A percentile compares a stretch with the other conserved stretches of the same genome.
These are phyloP conservation scores for Pterulicium gracile DNA, from an alignment of 1,284 basidiomycete genomes.

Conservation along the genomic window DNA sequence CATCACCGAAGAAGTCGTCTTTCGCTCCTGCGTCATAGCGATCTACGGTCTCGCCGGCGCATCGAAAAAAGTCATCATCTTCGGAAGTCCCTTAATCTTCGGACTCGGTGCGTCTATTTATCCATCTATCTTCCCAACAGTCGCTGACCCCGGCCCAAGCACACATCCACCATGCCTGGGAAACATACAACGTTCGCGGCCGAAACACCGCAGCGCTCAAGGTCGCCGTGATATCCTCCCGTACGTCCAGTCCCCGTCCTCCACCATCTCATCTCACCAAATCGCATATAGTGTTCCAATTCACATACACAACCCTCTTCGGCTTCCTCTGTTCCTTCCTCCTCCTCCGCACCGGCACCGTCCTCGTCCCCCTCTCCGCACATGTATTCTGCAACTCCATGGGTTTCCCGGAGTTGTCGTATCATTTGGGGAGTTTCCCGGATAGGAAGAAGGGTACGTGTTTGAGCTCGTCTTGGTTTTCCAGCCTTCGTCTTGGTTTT, in stretches of 20 bases:
- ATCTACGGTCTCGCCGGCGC: slow-evolving; percentile 63
- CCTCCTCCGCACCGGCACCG: slow-evolving; percentile 69
- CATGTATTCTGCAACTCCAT: slow-evolving; percentile 93
- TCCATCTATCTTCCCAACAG: slow-evolving; percentile 3
- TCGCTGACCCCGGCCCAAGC: slow-evolving; percentile 35
- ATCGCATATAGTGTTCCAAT: slow-evolving; percentile 61
- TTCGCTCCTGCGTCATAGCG: slow-evolving; percentile 76
- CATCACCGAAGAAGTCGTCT: slow-evolving; percentile 88
- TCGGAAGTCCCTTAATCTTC: slow-evolving; percentile 79
- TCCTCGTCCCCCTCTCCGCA: slow-evolving; percentile 52
- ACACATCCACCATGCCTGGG: slow-evolving; percentile 88
- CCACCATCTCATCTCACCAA: slow-evolving; percentile 7
- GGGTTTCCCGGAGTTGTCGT: slow-evolving; percentile 62
- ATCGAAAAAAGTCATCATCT: slow-evolving; percentile 51
- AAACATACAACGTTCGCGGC: slow-evolving; percentile 66
- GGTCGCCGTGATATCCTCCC: slow-evolving; percentile 42
- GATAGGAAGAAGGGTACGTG: slow-evolving; percentile 19
- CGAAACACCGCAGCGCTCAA: slow-evolving; percentile 50
- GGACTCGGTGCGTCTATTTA: slow-evolving; percentile 58
- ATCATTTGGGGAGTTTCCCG: slow-evolving; percentile 20
- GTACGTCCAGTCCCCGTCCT: slow-evolving; percentile 33
- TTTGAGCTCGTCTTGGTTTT: slow-evolving; percentile 7
- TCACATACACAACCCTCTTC: slow-evolving; percentile 84
- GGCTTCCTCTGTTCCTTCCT: slow-evolving; percentile 85
- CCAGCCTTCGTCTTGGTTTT: slow-evolving; percentile 5